Base-by-base conservation (phyloP, 108 stramenopile species). In the Bacterosira constricta region DNA sequence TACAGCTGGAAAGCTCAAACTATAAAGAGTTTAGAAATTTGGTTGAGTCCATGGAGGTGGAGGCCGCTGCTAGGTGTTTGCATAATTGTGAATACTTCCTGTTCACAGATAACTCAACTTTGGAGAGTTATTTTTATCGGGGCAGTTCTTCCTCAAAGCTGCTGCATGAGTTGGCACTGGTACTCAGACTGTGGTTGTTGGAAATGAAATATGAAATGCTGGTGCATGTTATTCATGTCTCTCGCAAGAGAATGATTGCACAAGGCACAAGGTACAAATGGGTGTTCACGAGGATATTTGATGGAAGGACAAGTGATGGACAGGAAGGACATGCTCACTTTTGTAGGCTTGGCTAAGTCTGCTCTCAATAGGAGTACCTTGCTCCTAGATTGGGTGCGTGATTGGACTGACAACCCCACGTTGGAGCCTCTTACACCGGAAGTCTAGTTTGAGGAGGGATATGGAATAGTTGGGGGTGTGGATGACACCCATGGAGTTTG, bases 191-290 rank as follows among this genome's bases (percentile, higher is more conserved):
- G 60, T 38, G 71, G 21, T 29, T 34, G 11, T 4, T 81, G 25
- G 76, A 69, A 35, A 62, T 77, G 71, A 3, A 10, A 15, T 25
- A 23, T 25, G 51, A 53, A 3, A 29, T 63, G 8, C 38, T 46
- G 1, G 26, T 85, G 11, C 75, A 56, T 20, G 11, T 73, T 21
- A 32, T 80, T 13, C 74, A 69, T 50, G 61, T 79, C 9, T 49
- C 76, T 1, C 76, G 83, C 0, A 81, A 46, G 1, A 20, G 83
- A 8, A 85, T 85, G 76, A 77, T 77, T 27, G 76, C 64, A 7
- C n/a, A n/a, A n/a, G n/a, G n/a, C n/a, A n/a, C 46, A 72, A 10
- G 76, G 76, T 0, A 77, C 63, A 0, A 69, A 77, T 35, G 76
- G 76, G 11, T 49, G 55, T 6, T 71, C 69, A 0, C 32, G 50